These are phyloP conservation scores for Starmerella floricola DNA, from an alignment of 805 yeast genomes.

Conservation along the genomic window DNA sequence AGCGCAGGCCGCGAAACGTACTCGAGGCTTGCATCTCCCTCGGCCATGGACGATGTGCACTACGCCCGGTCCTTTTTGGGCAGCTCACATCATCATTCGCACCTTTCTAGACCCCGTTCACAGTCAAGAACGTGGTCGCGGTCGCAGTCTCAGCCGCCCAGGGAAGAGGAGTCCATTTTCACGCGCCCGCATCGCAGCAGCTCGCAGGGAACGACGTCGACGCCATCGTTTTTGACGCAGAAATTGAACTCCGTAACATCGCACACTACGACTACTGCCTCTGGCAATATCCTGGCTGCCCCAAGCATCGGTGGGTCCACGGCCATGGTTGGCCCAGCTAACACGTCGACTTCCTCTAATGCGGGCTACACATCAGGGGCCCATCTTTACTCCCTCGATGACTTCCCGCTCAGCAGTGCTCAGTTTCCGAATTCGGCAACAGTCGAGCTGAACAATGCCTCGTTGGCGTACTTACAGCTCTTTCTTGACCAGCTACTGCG, in stretches of 20 bases:
- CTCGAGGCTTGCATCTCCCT: slow-evolving; percentile 9
- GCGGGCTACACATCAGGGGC: background rate
- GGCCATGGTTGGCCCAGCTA: background rate
- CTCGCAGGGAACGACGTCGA: background rate
- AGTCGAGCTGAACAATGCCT: slow-evolving; percentile 27
- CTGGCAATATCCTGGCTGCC: too few relatives aligned
- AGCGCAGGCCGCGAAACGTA: slow-evolving; percentile 6
- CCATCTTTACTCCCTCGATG: slow-evolving; percentile 1
- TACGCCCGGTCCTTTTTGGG: slow-evolving; percentile 12
- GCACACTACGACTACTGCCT: background rate
- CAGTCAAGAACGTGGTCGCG: slow-evolving; percentile 3
- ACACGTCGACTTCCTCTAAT: background rate
- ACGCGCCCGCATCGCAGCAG: background rate
- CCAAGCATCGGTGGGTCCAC: background rate
- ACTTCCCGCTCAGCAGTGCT: slow-evolving; percentile 13
- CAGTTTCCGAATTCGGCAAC: slow-evolving; percentile 18
- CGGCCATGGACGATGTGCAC: slow-evolving; percentile 1
- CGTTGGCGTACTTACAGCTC: slow-evolving; percentile 24
- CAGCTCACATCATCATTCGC: slow-evolving; percentile 1
- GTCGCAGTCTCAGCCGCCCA: slow-evolving; percentile 1
- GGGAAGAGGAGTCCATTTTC: background rate
- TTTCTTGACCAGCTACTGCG: slow-evolving; percentile 27
- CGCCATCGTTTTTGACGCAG: background rate
- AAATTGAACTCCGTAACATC: background rate
- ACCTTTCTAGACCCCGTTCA: background rate